phyloP scores from a whole-genome alignment of 176 grass and related monocot genomes.

The Avena insularis region DNA sequence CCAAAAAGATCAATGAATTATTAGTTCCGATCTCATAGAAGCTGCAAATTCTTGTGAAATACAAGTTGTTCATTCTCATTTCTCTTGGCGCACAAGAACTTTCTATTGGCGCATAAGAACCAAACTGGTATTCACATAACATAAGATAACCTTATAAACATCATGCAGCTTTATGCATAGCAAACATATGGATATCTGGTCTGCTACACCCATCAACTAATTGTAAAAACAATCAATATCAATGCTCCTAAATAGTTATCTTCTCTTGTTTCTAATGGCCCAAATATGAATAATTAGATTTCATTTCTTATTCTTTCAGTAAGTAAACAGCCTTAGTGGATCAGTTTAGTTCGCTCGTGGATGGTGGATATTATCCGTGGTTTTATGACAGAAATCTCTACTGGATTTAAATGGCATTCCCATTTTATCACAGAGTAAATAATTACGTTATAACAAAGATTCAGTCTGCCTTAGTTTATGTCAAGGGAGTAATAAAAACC shows the following conservation, averaged over 20 bases:
- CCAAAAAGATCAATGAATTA: neutral
- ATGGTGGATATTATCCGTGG: neutral
- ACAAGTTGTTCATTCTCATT: neutral
- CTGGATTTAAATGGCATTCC: neutral
- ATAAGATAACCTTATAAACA: neutral
- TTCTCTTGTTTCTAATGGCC: conserved; percentile 24
- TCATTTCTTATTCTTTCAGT: conserved; percentile 2
- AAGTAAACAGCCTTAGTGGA: neutral
- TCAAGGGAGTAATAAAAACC: neutral
- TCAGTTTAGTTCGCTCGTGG: conserved; percentile 15
- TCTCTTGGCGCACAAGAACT: neutral
- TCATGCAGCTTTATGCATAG: conserved; percentile 3
- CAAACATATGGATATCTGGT: neutral
- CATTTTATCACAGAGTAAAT: neutral
- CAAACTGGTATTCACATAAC: conserved; percentile 21
- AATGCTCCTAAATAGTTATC: neutral
- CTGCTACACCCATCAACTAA: neutral
- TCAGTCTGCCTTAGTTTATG: neutral
- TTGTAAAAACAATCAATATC: neutral
- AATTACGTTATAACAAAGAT: neutral
- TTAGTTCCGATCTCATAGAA: conserved; percentile 17
- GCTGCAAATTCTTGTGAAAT: conserved; percentile 5
- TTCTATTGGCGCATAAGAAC: conserved; percentile 11
- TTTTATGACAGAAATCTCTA: conserved; percentile 12
- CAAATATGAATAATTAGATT: conserved; percentile 10